Percentiles rank a stretch among this genome's conserved stretches.
Conservation (phyloP, 108 stramenopile species). For the Seminavis robusta region DNA sequence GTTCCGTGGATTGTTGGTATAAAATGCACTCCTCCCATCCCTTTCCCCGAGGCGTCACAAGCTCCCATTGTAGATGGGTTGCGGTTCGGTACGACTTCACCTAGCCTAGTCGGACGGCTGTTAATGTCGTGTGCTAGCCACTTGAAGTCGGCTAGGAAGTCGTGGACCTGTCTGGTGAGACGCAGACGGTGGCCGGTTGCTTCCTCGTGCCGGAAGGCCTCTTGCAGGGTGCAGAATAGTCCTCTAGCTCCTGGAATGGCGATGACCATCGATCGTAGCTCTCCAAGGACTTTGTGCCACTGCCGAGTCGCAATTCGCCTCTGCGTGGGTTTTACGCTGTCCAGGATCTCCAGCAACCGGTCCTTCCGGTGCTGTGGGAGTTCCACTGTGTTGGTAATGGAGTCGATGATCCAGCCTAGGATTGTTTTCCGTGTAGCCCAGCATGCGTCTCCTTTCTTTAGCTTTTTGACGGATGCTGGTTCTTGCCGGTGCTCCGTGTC, state of each 20-base stretch:
- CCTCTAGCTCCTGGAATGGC: constrained; percentile 30
- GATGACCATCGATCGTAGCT: constrained; percentile 40
- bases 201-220: constrained; percentile 19
- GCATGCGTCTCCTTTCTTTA: too few relatives aligned
- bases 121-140: constrained; percentile 5
- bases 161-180: constrained; percentile 5
- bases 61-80: constrained; percentile 14
- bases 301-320: background rate
- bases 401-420: too few relatives aligned
- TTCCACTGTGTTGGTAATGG: too few relatives aligned
- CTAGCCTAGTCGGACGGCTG: constrained; percentile 28
- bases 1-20: background rate
- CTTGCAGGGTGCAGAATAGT: constrained; percentile 32
- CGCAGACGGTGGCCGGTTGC: background rate
- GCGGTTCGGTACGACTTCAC: constrained; percentile 30
- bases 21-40: constrained; percentile 28
- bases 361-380: constrained; percentile 7
- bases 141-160: constrained; percentile 21
- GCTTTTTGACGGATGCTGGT: too few relatives aligned
- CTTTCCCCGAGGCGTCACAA: constrained; percentile 24
- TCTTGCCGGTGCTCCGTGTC: constrained; percentile 9
- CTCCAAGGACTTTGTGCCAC: constrained; percentile 38
- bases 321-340: too few relatives aligned
- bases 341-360: constrained; percentile 15
- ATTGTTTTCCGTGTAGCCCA: too few relatives aligned